Evolutionary conservation across 768 basidiomycete genomes (phyloP).

Genomic region (Naganishia vishniacii): DNA sequence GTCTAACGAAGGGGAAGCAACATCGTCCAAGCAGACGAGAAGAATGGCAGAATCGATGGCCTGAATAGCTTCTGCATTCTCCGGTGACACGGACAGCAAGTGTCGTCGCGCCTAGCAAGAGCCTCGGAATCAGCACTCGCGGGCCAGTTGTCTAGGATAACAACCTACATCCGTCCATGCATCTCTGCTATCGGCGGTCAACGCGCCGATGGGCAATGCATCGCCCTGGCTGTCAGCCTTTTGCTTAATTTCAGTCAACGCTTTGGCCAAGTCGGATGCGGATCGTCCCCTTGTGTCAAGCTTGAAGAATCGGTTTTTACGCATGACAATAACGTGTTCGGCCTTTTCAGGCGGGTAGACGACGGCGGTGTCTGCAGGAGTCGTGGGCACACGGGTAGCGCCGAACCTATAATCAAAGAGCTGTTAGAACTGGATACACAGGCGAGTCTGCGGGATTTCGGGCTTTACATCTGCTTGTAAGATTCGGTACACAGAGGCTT

Average conservation of each 20-base stretch:
- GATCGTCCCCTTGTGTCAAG: conserved; percentile 63
- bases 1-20: conserved; percentile 60
- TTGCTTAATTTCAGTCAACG: conserved; percentile 67
- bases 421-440: not conserved
- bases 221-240: conserved; percentile 63
- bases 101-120: conserved; percentile 58
- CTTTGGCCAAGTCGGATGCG: conserved; percentile 66
- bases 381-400: conserved; percentile 75
- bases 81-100: conserved; percentile 60
- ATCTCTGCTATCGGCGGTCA: conserved; percentile 86
- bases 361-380: conserved; percentile 72
- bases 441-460: not conserved
- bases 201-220: conserved; percentile 69
- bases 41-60: conserved; percentile 87
- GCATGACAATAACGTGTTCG: conserved; percentile 83
- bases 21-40: conserved; percentile 77
- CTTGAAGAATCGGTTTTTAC: conserved; percentile 85
- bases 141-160: not conserved
- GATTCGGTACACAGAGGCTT: conserved; percentile 80
- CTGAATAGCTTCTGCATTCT: conserved; percentile 65
- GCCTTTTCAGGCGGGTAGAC: conserved; percentile 70
- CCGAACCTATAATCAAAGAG: conserved; percentile 61
- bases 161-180: conserved; percentile 69
- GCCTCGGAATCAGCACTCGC: not conserved
- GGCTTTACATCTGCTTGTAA: conserved; percentile 82